Percentiles rank a stretch among this genome's conserved stretches.
Evolutionary conservation across 176 grass and related monocot species (phyloP).

Genomic region (Oryza coarctata): DNA sequence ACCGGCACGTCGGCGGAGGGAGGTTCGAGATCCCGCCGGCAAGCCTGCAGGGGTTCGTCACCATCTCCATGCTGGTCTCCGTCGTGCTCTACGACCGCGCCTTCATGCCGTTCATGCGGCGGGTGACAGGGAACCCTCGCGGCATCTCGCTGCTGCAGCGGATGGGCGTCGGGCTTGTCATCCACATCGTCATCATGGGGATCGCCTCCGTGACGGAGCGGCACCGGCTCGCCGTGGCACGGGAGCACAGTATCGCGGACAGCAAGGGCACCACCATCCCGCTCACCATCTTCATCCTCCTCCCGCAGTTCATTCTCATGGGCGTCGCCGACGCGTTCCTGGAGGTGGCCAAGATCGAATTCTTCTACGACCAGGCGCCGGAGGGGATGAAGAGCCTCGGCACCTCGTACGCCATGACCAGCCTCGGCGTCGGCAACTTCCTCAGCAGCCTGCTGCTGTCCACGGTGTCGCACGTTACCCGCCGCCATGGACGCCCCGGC

Average conservation of each 20-base stretch:
- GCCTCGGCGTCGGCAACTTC: slow-evolving; percentile 85
- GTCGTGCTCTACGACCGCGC: slow-evolving; percentile 75
- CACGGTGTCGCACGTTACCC: slow-evolving; percentile 56
- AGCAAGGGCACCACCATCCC: slow-evolving; percentile 59
- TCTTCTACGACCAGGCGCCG: slow-evolving; percentile 92
- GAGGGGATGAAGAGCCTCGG: slow-evolving; percentile 96
- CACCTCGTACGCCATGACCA: slow-evolving; percentile 76
- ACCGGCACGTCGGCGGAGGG: slow-evolving; percentile 51
- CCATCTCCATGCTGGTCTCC: slow-evolving; percentile 72
- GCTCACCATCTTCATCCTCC: slow-evolving; percentile 71
- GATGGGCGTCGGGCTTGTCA: slow-evolving; percentile 67
- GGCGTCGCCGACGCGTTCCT: slow-evolving; percentile 82
- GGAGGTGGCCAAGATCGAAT: slow-evolving; percentile 90
- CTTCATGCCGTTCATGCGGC: slow-evolving; percentile 66
- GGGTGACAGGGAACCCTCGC: slow-evolving; percentile 61
- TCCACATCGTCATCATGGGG: slow-evolving; percentile 83
- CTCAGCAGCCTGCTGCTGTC: slow-evolving; percentile 77
- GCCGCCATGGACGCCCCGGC: slow-evolving; percentile 38
- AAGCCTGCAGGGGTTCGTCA: slow-evolving; percentile 73
- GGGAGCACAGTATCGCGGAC: slow-evolving; percentile 49
- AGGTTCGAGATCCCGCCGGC: slow-evolving; percentile 76
- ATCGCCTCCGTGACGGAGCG: slow-evolving; percentile 72
- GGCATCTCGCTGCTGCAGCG: slow-evolving; percentile 86
- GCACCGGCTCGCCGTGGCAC: slow-evolving; percentile 50
- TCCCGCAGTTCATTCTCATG: slow-evolving; percentile 90